Base-by-base conservation (phyloP, 2,329 filamentous ascomycete species). In the Colletotrichum tofieldiae region DNA sequence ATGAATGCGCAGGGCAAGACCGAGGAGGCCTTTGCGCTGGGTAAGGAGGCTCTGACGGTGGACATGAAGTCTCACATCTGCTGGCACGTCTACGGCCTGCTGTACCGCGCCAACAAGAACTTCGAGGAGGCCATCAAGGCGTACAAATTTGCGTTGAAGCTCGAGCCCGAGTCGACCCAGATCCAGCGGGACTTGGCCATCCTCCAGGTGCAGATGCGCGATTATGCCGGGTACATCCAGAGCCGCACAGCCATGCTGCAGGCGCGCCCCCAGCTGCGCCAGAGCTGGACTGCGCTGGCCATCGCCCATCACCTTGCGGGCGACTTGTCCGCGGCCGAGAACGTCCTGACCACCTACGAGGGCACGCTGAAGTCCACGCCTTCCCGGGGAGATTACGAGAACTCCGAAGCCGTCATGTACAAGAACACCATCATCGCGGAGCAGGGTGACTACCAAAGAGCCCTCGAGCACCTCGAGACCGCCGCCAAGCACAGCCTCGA, bases 41-140 rank as follows among this genome's bases (percentile, higher is more conserved):
- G 94, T 79, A 99, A 98, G 85, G 90, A 95, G 76, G 96, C 97
- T 43, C 88, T 99, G 77, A 95, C 93, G 76, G 94, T 95, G 78
- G 95, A 98, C 82, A 98, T 99, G 95, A 98, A 97, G 86, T 98
- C 95, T 78, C 96, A 98, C 84, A 95, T 99, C 78, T 98, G 95
- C 87, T 99, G 96, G 96, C 97, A 99, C 83, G 96, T 99, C 73
- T 99, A 98, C 82, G 96, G 97, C 41, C 85, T 99, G 76, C 89
- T 99, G 62, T 98, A 97, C 84, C 92, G 96, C 63, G 93, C 94
- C 60, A 93, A 93, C 80, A 98, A 98, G 88, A 98, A 99, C 84
- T 98, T 97, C 78, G 96, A 98, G 82, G 96, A 98, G 85, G 96
- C 97, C 12, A 98, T 98, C 86, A 98, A 98, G 87, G 97, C 96